Conservation (phyloP, 352 stramenopile species). For the Globisporangium echinulatum region DNA sequence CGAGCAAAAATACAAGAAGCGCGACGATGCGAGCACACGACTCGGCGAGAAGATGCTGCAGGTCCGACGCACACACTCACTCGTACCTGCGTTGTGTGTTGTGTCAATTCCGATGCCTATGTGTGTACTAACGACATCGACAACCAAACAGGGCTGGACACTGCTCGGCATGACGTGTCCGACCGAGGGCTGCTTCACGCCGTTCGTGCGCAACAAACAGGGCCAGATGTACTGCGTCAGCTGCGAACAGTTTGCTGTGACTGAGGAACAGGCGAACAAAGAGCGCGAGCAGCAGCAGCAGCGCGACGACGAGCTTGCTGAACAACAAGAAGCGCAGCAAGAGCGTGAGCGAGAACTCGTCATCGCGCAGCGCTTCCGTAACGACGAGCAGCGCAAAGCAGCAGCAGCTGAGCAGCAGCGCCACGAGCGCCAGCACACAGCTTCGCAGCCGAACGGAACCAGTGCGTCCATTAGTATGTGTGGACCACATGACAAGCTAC, state of each 20-base stretch:
- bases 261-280: constrained; percentile 59
- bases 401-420: constrained; percentile 25
- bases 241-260: constrained; percentile 70
- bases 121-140: too few species aligned
- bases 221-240: constrained; percentile 76
- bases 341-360: constrained; percentile 28
- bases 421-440: constrained; percentile 7
- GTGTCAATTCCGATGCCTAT: too few species aligned
- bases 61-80: constrained; percentile 14
- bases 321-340: constrained; percentile 23
- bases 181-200: constrained; percentile 64
- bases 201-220: constrained; percentile 73
- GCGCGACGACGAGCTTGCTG: constrained; percentile 37
- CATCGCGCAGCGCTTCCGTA: constrained; percentile 61
- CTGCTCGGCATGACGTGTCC: constrained; percentile 67
- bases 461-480: constrained; percentile 14
- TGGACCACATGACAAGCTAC: not conserved
- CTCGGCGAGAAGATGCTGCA: constrained; percentile 81
- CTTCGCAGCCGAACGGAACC: constrained; percentile 9
- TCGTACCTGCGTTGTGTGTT: too few species aligned
- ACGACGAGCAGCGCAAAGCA: constrained; percentile 53
- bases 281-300: constrained; percentile 34
- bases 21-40: constrained; percentile 66
- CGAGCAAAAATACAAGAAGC: constrained; percentile 48
- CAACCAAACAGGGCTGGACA: constrained; percentile 49